Base-by-base conservation (phyloP, 83 land plant species). In the Picea abies region DNA sequence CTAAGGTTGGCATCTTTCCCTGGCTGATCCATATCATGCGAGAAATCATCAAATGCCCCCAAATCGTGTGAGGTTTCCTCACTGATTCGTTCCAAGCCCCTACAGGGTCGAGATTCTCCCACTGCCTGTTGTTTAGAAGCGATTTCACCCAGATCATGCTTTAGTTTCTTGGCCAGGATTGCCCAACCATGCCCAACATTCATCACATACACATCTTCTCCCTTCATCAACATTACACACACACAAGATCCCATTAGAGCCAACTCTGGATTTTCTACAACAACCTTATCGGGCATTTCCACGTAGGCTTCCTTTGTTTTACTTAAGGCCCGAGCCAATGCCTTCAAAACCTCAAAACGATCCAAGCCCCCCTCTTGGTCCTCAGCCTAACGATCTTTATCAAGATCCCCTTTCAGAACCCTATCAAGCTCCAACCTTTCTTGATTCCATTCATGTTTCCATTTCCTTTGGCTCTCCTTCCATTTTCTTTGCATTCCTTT, bases 161-260 rank as follows among this genome's bases (percentile, higher is more conserved):
- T 93, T 23, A 88, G 76, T 77, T 91, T 89, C 79, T 90, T 91
- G 20, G 92, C 99, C 39, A 97, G 79, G 66, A 97, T 90, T 10
- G 95, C 99, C 8, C 98, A 79, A 72, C 98, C 95, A 78, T 97
- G 98, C 8, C 99, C 99, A 14, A 97, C 98, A 84, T 97, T 97
- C 95, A 97, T 88, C 78, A 97, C 86, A 84, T 97, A 97, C 26
- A 97, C 96, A 89, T 97, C 98, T 60, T 95, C 98, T 9, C 96
- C 99, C 84, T 95, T 97, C 99, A 97, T 97, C 80, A 97, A 82
- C 98, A 95, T 97, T 61, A 97, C 99, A 87, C 94, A 87, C 6
- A 97, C 98, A 83, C 99, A 97, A 52, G 99, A 97, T 14, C 99
- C 99, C 95, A 97, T 92, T 73, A 97, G 80, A 26, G 96, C 93